These are phyloP conservation scores for Pichiaceae sp. DNA, from an alignment of 1,139 yeast species.

Conservation along the genomic window DNA sequence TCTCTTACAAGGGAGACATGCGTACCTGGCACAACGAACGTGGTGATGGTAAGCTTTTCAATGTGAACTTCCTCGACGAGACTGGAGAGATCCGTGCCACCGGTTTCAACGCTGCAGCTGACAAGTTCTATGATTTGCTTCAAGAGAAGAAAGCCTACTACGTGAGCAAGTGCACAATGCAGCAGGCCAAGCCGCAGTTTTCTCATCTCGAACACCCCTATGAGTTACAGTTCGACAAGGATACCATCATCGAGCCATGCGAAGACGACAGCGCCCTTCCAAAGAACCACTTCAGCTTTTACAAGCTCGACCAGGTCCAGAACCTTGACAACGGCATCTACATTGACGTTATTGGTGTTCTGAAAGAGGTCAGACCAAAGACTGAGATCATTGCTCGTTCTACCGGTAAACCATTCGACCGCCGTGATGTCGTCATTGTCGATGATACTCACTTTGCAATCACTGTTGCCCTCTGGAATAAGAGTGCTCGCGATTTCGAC, in stretches of 20 bases:
- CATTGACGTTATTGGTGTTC: conserved; percentile 81
- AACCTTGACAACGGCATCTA: conserved; percentile 62
- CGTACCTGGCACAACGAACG: conserved; percentile 81
- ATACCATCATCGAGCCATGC: conserved; percentile 67
- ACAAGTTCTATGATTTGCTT: conserved; percentile 60
- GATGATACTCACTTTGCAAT: conserved; percentile 78
- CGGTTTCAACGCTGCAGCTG: conserved; percentile 85
- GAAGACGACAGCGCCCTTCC: conserved; percentile 65
- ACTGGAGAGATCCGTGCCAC: conserved; percentile 96
- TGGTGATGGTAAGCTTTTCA: conserved; percentile 87
- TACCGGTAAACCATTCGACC: conserved; percentile 82
- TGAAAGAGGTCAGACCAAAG: conserved; percentile 67
- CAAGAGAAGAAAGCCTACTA: conserved; percentile 90
- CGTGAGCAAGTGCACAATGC: conserved; percentile 73
- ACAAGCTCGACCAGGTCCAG: conserved; percentile 58
- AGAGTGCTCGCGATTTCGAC: conserved; percentile 69
- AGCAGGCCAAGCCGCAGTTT: conserved; percentile 79
- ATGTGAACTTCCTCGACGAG: conserved; percentile 83
- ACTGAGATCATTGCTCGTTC: conserved; percentile 86
- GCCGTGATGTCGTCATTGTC: conserved; percentile 81
- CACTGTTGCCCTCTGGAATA: conserved; percentile 85
- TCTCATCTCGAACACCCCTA: conserved; percentile 81
- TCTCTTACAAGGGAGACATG: conserved; percentile 78
- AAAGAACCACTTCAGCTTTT: conserved; percentile 67
- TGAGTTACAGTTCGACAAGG: conserved; percentile 77